Percentiles rank a stretch among this genome's conserved stretches.
Evolutionary conservation across 768 basidiomycete species (phyloP).

Genomic region (Leucosporidium scottii): DNA sequence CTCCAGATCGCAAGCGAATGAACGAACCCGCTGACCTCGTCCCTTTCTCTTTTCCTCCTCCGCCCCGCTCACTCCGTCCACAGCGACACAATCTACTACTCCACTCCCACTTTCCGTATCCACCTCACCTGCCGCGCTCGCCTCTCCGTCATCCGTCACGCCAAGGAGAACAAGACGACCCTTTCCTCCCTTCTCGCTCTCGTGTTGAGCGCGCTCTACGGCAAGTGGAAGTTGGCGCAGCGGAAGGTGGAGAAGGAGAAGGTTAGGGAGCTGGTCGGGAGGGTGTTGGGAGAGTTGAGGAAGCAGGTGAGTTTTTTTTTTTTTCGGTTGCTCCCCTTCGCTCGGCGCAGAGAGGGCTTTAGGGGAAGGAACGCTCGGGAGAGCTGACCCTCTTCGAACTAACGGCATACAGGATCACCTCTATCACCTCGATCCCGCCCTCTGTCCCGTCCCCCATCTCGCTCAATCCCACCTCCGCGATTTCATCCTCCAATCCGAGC

Average conservation of each 20-base stretch:
- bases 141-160: slow-evolving; percentile 35
- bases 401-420: slow-evolving; percentile 68
- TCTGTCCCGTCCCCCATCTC: slow-evolving; percentile 64
- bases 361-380: no score
- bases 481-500: slow-evolving; percentile 71
- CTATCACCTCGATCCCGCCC: slow-evolving; percentile 73
- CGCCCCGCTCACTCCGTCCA: no score
- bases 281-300: slow-evolving; percentile 25
- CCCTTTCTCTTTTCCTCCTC: no score
- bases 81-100: no score
- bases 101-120: slow-evolving; percentile 28
- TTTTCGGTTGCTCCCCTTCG: not conserved
- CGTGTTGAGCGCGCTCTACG: not conserved
- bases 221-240: slow-evolving; percentile 6
- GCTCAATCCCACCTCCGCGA: slow-evolving; percentile 84
- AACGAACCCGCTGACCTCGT: no score
- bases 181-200: slow-evolving; percentile 20
- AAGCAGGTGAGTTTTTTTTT: slow-evolving; percentile 21
- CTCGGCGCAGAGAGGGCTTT: not conserved
- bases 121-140: slow-evolving; percentile 42
- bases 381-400: no score
- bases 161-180: slow-evolving; percentile 40
- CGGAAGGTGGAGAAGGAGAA: slow-evolving; percentile 15
- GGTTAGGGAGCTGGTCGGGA: slow-evolving; percentile 34
- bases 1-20: no score